Evolutionary conservation across 257 asterid species (phyloP), one percentile per base, ranked within the genome.

Genomic region (Apocynum venetum): DNA sequence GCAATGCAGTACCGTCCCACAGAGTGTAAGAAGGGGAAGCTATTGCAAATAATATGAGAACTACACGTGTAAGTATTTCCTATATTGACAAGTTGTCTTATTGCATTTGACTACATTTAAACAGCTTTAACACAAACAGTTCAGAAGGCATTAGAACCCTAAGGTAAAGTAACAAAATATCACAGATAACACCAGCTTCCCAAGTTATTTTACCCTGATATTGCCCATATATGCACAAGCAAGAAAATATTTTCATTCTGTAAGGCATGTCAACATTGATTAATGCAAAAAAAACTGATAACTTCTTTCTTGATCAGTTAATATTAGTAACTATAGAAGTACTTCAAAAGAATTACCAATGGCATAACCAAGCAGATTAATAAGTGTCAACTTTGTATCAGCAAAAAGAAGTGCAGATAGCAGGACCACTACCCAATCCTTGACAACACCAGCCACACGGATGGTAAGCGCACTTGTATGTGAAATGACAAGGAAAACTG

Each of bases 391-490:
- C 79, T 90, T 96, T 1, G 97, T 84, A 85, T 96, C 99, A 8
- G 98, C 98, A 81, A 93, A 96, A 76, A 96, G 89, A 81, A 93
- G 84, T 15, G 99, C 99, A 11, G 99, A 96, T 63, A 96, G 82
- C 52, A 96, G 87, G 78, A 96, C 98, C 19, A 96, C 98, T 78
- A 93, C 97, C 99, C 99, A 96, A 81, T 96, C 99, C 87, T 96
- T 96, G 81, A 96, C 98, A 43, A 96, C 99, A 66, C 99, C 99
- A 79, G 99, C 99, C 76, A 96, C 97, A 69, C 99, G 99, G 75
- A 96, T 96, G 72, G 99, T 96, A 86, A 96, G 88, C 77, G 99
- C 99, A 88, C 99, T 96, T 35, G 98, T 96, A 72, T 91, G 96
- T 11, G 97, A 89, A 76, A 96, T 96, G 80, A 96, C 98, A 36